Percentiles rank a stretch among this genome's conserved stretches.
phyloP scores from a whole-genome alignment of 2,329 filamentous ascomycete genomes.

The Harringtonia lauricola region DNA sequence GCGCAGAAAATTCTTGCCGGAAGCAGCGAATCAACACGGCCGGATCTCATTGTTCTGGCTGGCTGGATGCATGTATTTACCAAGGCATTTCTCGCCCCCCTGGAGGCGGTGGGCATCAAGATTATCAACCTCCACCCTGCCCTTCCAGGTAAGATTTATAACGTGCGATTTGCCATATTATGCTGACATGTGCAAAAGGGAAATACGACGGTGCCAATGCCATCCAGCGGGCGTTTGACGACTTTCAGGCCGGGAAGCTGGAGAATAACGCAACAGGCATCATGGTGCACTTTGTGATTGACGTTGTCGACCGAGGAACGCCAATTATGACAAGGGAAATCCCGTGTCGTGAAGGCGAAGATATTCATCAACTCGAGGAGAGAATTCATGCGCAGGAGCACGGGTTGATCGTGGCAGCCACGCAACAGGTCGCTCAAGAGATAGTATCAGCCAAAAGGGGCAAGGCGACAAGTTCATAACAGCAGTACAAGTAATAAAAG shows the following conservation, averaged over 20 bases:
- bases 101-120: constrained; percentile 48
- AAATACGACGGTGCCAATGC: constrained; percentile 68
- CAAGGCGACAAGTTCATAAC: not conserved
- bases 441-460: constrained; percentile 16
- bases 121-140: constrained; percentile 80
- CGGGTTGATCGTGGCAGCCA: constrained; percentile 66
- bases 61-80: constrained; percentile 85
- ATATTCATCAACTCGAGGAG: constrained; percentile 53
- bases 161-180: not conserved
- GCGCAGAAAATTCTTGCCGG: constrained; percentile 49
- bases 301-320: constrained; percentile 68
- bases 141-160: constrained; percentile 40
- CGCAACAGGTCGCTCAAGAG: constrained; percentile 34
- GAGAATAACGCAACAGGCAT: constrained; percentile 65
- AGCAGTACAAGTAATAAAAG: not conserved
- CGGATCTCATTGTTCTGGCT: constrained; percentile 68
- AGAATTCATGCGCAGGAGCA: constrained; percentile 72
- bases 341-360: constrained; percentile 50
- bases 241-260: constrained; percentile 53
- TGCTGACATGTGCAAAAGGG: constrained; percentile 30
- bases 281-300: constrained; percentile 81
- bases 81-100: constrained; percentile 54
- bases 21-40: constrained; percentile 32
- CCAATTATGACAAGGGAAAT: constrained; percentile 64
- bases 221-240: constrained; percentile 67